Evolutionary conservation across 305 asterid species (phyloP), one percentile per base, ranked within the genome.

Genomic region (Rubia balearica): DNA sequence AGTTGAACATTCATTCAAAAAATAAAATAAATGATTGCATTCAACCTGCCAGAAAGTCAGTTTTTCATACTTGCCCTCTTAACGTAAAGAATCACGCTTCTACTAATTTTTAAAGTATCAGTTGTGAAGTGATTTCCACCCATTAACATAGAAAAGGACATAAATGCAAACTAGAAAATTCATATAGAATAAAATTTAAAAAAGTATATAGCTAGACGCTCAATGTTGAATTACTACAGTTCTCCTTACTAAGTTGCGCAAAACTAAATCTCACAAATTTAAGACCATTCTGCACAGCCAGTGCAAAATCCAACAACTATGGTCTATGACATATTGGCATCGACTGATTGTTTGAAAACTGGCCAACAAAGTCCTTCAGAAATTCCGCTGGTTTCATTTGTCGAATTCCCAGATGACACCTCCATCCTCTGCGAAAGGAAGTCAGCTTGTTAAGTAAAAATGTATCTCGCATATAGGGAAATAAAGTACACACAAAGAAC

Each of bases 381-480:
- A 57, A 64, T 7, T 42, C 43, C 38, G 30, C 33, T 8, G 45
- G 36, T 38, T 56, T 85, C 74, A 86, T 70, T 91, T 91, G 85
- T 84, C 88, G 9, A 87, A 88, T 76, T 89, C 96, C 91, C 90
- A 84, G 64, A 89, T 83, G 53, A 90, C 86, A 51, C 90, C 92
- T 81, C 88, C 90, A 77, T 90, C 96, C 86, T 93, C 91, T 90
- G 86, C 72, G 80, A 77, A 13, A 75, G 69, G 57, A 48, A 68
- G 46, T 8, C 73, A 27, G 71, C 4, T 36, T 57, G 19, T 68
- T 11, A 61, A 11, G n/a, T 46, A 38, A 40, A 30, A 30, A 49
- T 45, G 1, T 17, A 24, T 8, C n/a, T 1, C 43, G 14, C 41
- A 7, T 5, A 10, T 21, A 68, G 51, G 27, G 24, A 59, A 49